phyloP scores from a whole-genome alignment of 176 grass and related monocot genomes.

The Carex kokanica region DNA sequence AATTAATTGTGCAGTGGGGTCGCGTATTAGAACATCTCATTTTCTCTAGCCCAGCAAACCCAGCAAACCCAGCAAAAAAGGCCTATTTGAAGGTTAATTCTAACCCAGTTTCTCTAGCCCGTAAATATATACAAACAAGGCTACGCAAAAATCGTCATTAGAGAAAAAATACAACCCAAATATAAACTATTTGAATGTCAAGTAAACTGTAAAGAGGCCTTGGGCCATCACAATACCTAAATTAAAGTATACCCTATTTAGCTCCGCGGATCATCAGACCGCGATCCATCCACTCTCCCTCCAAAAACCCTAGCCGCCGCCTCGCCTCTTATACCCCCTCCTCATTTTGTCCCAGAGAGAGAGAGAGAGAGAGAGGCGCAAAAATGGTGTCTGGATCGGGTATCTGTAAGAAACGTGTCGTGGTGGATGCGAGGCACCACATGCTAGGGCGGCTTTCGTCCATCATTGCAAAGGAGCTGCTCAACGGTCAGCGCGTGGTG shows the following conservation, averaged over 20 bases:
- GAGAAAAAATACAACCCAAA: neutral
- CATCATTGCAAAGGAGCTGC: constrained; percentile 39
- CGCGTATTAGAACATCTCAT: no score
- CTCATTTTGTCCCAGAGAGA: neutral
- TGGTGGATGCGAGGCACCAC: constrained; percentile 36
- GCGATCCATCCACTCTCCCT: neutral
- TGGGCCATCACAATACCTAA: neutral
- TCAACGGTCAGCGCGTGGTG: constrained; percentile 35
- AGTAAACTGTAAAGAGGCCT: neutral
- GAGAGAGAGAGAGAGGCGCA: constrained; percentile 4
- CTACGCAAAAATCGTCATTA: no score
- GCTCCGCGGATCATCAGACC: neutral
- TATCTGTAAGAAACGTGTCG: constrained; percentile 21
- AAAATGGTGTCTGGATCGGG: constrained; percentile 39
- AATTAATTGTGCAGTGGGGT: neutral
- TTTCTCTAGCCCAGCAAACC: no score
- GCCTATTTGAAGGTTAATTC: neutral
- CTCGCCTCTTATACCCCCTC: constrained; percentile 17
- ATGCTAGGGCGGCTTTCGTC: constrained; percentile 33
- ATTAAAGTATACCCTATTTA: neutral
- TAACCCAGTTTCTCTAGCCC: neutral
- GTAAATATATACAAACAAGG: neutral
- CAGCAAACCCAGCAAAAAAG: neutral
- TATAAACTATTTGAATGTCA: neutral
- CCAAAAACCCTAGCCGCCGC: constrained; percentile 25